Evolutionary conservation across 176 grass and related monocot genomes (phyloP).

Genomic region (Puya raimondii): DNA sequence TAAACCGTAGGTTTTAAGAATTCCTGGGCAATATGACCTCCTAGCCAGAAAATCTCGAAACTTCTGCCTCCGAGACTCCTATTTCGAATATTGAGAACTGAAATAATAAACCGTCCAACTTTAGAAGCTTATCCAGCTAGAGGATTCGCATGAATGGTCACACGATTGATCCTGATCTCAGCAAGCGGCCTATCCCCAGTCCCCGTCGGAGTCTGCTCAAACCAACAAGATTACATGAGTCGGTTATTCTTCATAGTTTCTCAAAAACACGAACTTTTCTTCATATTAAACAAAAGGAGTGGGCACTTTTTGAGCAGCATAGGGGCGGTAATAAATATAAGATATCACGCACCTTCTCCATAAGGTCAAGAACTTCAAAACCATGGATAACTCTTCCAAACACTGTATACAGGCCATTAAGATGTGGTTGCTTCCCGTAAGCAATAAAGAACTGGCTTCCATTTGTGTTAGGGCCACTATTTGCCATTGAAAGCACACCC

Average conservation of each 20-base stretch:
- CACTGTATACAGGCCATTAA: slow-evolving; percentile 93
- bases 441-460: slow-evolving; percentile 97
- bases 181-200: slow-evolving; percentile 81
- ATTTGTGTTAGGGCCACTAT: slow-evolving; percentile 88
- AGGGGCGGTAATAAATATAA: not conserved
- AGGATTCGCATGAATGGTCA: slow-evolving; percentile 90
- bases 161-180: slow-evolving; percentile 84
- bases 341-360: slow-evolving; percentile 62
- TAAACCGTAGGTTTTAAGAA: not conserved
- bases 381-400: slow-evolving; percentile 99
- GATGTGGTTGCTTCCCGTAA: slow-evolving; percentile 88
- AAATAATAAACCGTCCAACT: not conserved
- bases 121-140: slow-evolving; percentile 36
- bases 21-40: not conserved
- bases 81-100: not conserved
- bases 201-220: slow-evolving; percentile 55
- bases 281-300: not conserved
- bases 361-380: slow-evolving; percentile 89
- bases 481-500: slow-evolving; percentile 78
- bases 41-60: not conserved
- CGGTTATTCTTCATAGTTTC: not conserved
- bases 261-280: not conserved
- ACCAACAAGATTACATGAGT: not conserved
- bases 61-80: not conserved
- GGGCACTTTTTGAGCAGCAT: not conserved